Percentiles rank a stretch among this genome's conserved stretches.
These are phyloP conservation scores for Carex scoparia DNA, from an alignment of 176 grass and related monocot genomes.

Conservation along the genomic window DNA sequence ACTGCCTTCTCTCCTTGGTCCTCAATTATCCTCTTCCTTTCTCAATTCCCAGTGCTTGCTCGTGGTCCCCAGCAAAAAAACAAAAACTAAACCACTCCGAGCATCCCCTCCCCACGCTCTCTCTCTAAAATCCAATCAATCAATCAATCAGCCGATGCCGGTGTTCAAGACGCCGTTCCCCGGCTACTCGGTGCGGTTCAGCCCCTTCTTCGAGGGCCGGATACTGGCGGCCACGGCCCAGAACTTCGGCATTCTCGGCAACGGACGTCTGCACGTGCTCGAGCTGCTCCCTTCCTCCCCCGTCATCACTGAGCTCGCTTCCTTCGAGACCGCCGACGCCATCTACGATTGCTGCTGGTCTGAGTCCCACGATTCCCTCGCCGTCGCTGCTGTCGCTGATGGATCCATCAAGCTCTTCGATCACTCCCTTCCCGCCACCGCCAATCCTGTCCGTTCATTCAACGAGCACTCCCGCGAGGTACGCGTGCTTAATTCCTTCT, in stretches of 20 bases:
- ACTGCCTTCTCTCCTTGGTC: too few relatives aligned
- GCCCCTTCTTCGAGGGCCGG: conserved; percentile 81
- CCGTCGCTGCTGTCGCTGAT: conserved; percentile 56
- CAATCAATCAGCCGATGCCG: conserved; percentile 47
- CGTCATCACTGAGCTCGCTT: conserved; percentile 35
- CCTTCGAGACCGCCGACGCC: conserved; percentile 78
- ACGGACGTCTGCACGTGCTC: conserved; percentile 87
- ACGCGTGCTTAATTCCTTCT: background rate
- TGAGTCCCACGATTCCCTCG: conserved; percentile 74
- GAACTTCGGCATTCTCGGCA: conserved; percentile 82
- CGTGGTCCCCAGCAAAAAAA: too few relatives aligned
- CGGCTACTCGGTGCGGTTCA: conserved; percentile 71
- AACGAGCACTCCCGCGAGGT: conserved; percentile 87
- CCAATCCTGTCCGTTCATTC: conserved; percentile 67
- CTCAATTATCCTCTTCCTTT: too few relatives aligned
- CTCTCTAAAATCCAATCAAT: background rate
- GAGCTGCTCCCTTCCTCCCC: conserved; percentile 43
- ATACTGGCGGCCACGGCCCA: conserved; percentile 62
- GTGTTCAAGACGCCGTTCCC: conserved; percentile 65
- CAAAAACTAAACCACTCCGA: background rate
- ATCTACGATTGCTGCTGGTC: conserved; percentile 95
- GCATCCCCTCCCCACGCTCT: background rate
- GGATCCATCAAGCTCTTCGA: conserved; percentile 83
- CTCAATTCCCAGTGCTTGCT: background rate
- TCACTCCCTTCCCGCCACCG: conserved; percentile 40